Evolutionary conservation across 306 rosid species (phyloP).

Genomic region (Senna siamea): DNA sequence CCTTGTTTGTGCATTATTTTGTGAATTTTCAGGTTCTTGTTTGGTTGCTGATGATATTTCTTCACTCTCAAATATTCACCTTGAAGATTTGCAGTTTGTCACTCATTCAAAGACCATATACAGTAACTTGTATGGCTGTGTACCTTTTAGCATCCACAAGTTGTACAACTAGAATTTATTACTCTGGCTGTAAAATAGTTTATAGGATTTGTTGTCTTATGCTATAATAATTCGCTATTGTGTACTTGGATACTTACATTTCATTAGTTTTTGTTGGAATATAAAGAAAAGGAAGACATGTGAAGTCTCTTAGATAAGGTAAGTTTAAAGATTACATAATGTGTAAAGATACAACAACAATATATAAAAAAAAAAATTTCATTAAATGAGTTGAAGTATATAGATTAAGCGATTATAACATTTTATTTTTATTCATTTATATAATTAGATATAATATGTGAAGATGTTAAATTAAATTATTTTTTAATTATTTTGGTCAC

Average conservation of each 20-base stretch:
- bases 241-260: neutral
- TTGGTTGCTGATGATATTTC: slow-evolving; percentile 26
- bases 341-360: too few relatives aligned
- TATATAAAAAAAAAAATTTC: too few relatives aligned
- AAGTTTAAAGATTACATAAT: too few relatives aligned
- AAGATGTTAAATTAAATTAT: too few relatives aligned
- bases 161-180: neutral
- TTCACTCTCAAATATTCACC: slow-evolving; percentile 10
- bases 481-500: too few relatives aligned
- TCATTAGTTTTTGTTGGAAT: neutral
- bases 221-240: neutral
- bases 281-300: too few relatives aligned
- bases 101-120: slow-evolving; percentile 30
- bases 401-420: too few relatives aligned
- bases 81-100: slow-evolving; percentile 37
- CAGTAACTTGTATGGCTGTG: neutral
- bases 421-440: too few relatives aligned
- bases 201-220: neutral
- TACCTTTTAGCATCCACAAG: neutral
- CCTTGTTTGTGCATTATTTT: slow-evolving; percentile 26
- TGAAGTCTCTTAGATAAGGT: too few relatives aligned
- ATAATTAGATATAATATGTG: too few relatives aligned
- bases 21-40: slow-evolving; percentile 45
- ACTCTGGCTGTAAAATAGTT: neutral
- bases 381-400: too few relatives aligned